These are phyloP conservation scores for Amesomyces nigricolor DNA, from an alignment of 2,329 filamentous ascomycete species.

Conservation along the genomic window DNA sequence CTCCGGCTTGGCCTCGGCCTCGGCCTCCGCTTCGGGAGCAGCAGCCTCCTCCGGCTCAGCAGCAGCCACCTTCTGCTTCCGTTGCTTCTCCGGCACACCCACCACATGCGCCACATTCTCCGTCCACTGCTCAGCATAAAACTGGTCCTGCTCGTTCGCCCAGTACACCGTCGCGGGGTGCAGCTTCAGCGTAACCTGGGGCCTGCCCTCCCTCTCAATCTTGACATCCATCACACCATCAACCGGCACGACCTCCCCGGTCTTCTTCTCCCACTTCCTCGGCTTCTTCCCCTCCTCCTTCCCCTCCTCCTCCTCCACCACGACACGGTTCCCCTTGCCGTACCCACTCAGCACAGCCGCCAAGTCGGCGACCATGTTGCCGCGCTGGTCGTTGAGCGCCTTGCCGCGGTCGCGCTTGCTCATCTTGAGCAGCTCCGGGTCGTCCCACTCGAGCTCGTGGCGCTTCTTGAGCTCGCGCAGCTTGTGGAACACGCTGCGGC, in stretches of 20 bases:
- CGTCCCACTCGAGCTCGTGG: constrained; percentile 57
- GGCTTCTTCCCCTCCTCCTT: background rate
- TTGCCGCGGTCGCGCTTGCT: constrained; percentile 42
- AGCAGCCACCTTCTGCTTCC: background rate
- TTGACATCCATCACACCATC: background rate
- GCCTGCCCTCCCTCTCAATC: constrained; percentile 12
- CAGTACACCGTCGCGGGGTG: constrained; percentile 45
- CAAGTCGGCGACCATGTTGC: constrained; percentile 59
- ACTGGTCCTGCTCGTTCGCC: constrained; percentile 43
- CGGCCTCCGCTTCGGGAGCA: background rate
- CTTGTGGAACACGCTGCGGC: constrained; percentile 56
- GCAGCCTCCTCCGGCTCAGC: background rate
- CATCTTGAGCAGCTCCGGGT: constrained; percentile 37
- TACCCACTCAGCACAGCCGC: constrained; percentile 50
- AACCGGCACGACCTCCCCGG: background rate
- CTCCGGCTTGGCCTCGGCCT: background rate
- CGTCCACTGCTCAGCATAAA: constrained; percentile 46
- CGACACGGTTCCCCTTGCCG: constrained; percentile 48
- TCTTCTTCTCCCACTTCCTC: background rate
- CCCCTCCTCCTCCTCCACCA: constrained; percentile 12
- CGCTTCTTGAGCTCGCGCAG: constrained; percentile 58
- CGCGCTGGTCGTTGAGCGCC: constrained; percentile 54
- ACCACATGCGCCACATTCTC: constrained; percentile 48
- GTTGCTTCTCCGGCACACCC: constrained; percentile 30
- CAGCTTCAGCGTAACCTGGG: constrained; percentile 17